phyloP scores from a whole-genome alignment of 129 eudicot genomes.

The Erigeron canadensis region DNA sequence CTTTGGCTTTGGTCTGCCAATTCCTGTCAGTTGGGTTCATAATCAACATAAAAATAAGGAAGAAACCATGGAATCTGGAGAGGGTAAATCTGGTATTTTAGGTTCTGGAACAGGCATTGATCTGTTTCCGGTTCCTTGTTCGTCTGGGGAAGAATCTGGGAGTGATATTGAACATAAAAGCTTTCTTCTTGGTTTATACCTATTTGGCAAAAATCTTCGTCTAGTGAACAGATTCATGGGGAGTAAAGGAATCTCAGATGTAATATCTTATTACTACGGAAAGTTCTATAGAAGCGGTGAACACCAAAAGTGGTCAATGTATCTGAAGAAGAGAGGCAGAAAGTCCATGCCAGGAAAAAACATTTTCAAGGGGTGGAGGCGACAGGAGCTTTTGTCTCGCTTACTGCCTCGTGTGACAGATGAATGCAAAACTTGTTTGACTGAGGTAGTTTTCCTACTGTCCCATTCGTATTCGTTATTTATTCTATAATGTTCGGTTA shows the following conservation, averaged over 20 bases:
- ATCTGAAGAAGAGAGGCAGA: constrained; percentile 36
- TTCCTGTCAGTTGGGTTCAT: constrained; percentile 40
- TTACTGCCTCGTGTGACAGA: constrained; percentile 35
- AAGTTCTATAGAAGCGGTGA: constrained; percentile 35
- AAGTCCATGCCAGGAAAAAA: constrained; percentile 35
- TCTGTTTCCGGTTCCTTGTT: constrained; percentile 33
- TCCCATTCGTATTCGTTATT: neutral
- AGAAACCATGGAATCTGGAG: constrained; percentile 2
- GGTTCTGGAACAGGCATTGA: constrained; percentile 6
- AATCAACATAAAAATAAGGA: constrained; percentile 8
- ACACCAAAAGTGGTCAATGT: constrained; percentile 35
- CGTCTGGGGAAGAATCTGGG: constrained; percentile 30
- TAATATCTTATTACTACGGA: constrained; percentile 41
- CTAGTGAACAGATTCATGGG: constrained; percentile 39
- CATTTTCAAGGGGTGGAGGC: constrained; percentile 44
- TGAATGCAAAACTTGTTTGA: constrained; percentile 31
- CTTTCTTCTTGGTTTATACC: constrained; percentile 46
- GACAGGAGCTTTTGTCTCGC: constrained; percentile 40
- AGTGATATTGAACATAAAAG: constrained; percentile 38
- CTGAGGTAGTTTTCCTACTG: constrained; percentile 29
- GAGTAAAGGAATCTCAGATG: constrained; percentile 33
- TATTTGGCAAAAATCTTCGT: constrained; percentile 44
- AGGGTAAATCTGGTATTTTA: constrained; percentile 5
- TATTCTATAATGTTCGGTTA: too few species aligned
- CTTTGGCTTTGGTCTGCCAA: constrained; percentile 26